These are phyloP conservation scores for Trichoderma koningiopsis DNA, from an alignment of 2,329 filamentous ascomycete species.

Conservation along the genomic window DNA sequence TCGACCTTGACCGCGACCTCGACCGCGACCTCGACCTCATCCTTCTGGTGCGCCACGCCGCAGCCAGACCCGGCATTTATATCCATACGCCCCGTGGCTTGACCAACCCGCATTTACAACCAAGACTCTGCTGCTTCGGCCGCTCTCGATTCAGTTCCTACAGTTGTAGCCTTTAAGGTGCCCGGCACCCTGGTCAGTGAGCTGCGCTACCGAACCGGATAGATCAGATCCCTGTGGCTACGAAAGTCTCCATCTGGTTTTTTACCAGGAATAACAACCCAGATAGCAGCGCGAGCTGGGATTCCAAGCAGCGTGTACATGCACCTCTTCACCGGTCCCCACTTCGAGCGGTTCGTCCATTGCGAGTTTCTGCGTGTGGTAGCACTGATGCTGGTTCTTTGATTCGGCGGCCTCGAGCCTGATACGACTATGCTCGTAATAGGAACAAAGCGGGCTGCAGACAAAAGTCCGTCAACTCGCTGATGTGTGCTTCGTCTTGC, in stretches of 20 bases:
- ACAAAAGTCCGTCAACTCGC: neutral
- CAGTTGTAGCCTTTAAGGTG: neutral
- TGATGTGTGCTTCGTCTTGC: conserved; percentile 6
- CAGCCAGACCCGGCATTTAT: neutral
- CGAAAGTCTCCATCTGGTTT: neutral
- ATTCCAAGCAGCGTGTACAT: neutral
- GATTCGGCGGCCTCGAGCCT: neutral
- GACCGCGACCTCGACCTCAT: neutral
- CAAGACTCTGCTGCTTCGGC: neutral
- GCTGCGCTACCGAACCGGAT: conserved; percentile 21
- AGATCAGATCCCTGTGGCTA: conserved; percentile 19
- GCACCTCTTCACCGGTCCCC: conserved; percentile 33
- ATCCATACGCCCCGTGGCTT: neutral
- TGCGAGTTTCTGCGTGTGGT: conserved; percentile 24
- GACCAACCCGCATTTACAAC: neutral
- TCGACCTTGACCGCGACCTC: neutral
- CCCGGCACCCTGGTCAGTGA: conserved; percentile 24
- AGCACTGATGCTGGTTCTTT: conserved; percentile 17
- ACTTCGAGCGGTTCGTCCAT: conserved; percentile 22
- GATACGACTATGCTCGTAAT: neutral
- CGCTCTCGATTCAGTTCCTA: neutral
- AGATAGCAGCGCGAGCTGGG: neutral
- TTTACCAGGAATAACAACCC: neutral
- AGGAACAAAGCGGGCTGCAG: neutral
- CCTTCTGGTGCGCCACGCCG: conserved; percentile 9